Percentiles rank a stretch among this genome's conserved stretches.
Conservation (phyloP, 2,329 filamentous ascomycete genomes). For the Alternaria solani region DNA sequence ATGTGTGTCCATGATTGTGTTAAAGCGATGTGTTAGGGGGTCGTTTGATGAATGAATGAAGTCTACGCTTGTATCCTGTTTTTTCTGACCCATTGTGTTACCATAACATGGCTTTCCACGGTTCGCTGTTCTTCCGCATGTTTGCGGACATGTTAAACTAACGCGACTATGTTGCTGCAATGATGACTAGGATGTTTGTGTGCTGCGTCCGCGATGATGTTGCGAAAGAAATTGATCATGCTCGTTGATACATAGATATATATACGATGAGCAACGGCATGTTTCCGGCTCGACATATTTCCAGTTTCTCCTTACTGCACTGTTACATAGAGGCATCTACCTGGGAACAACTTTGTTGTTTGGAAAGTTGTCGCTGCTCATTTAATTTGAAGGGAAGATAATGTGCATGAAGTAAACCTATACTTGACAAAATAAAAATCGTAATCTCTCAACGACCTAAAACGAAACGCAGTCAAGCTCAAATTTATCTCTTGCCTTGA, state of each 20-base stretch:
- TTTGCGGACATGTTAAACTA: background rate
- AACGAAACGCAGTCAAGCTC: too few relatives aligned
- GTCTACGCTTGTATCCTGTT: background rate
- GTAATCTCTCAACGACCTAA: too few relatives aligned
- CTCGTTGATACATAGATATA: background rate
- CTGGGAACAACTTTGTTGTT: background rate
- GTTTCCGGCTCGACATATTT: background rate
- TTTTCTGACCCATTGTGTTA: too few relatives aligned
- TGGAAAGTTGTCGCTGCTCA: background rate
- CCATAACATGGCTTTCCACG: too few relatives aligned
- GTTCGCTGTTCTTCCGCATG: background rate
- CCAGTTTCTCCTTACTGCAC: too few relatives aligned
- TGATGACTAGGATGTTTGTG: background rate
- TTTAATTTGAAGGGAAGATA: too few relatives aligned
- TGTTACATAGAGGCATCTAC: too few relatives aligned
- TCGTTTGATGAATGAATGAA: background rate
- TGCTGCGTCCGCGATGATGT: background rate
- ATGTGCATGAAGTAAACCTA: too few relatives aligned
- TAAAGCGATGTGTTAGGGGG: too few relatives aligned
- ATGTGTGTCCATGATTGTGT: background rate
- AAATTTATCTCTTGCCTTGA: too few relatives aligned
- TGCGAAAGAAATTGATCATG: background rate
- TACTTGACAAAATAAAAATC: too few relatives aligned
- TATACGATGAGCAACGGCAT: background rate
- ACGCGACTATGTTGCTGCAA: background rate